Percentiles rank a stretch among this genome's conserved stretches.
Evolutionary conservation across 2,329 filamentous ascomycete genomes (phyloP).

Genomic region (Dryadomyces sulphureus): DNA sequence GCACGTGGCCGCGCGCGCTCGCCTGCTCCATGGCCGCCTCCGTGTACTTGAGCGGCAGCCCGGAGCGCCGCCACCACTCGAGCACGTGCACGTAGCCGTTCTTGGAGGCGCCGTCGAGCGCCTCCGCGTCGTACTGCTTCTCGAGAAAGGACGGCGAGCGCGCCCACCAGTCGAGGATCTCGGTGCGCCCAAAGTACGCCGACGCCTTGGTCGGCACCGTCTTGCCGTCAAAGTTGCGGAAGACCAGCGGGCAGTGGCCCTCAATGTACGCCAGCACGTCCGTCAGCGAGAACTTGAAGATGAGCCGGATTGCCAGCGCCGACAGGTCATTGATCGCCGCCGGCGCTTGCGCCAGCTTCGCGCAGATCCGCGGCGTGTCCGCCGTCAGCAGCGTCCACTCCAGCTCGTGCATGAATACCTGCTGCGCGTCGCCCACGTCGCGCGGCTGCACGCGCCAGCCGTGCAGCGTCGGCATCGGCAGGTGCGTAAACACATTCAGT

Average conservation of each 20-base stretch:
- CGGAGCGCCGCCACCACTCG: conserved; percentile 75
- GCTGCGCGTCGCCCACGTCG: conserved; percentile 46
- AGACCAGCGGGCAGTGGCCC: conserved; percentile 52
- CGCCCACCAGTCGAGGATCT: conserved; percentile 85
- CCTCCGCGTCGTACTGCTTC: conserved; percentile 74
- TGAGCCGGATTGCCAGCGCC: conserved; percentile 68
- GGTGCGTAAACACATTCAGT: conserved; percentile 64
- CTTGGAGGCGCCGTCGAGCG: conserved; percentile 74
- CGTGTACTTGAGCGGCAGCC: conserved; percentile 69
- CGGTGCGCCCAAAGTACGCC: conserved; percentile 67
- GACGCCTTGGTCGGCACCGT: conserved; percentile 81
- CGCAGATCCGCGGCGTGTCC: conserved; percentile 55
- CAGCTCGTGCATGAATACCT: conserved; percentile 61
- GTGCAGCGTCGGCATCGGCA: conserved; percentile 45
- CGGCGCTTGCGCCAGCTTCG: conserved; percentile 56
- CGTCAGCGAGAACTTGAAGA: conserved; percentile 80
- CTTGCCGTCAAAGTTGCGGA: conserved; percentile 74
- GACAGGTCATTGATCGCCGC: conserved; percentile 58
- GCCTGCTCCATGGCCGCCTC: conserved; percentile 80
- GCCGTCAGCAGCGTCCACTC: conserved; percentile 75
- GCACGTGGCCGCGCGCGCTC: conserved; percentile 68
- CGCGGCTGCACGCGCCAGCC: conserved; percentile 53
- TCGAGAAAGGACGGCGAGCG: conserved; percentile 68
- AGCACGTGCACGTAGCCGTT: conserved; percentile 75
- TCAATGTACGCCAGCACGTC: conserved; percentile 59